Base-by-base conservation (phyloP, 805 yeast genomes). In the Ascoidea asiatica region DNA sequence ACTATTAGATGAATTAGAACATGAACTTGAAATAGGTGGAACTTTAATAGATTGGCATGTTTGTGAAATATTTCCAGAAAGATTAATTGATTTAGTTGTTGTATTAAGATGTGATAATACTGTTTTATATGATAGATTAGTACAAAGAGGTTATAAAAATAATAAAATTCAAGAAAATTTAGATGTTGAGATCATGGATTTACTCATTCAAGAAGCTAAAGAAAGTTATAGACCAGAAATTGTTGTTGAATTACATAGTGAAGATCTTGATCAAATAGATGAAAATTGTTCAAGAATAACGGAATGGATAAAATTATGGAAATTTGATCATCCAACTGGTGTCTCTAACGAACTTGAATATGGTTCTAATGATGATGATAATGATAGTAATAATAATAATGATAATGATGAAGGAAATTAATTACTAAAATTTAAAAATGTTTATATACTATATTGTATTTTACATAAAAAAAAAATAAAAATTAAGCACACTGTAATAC, bases 111-210 rank as follows among this genome's bases (percentile, higher is more conserved):
- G 95, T 40, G 82, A 84, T 55, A 87, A 84, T 55, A 64, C 78
- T 15, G 61, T 67, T 1, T 70, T 92, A 21, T 82, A 72, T 60
- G 95, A 87, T 43, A 71, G 99, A 54, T 67, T 92, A 52, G 66
- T 69, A 48, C 72, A 75, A 48, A 73, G 98, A 60, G 82, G 80
- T 5, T 92, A 92, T 58, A 77, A 81, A 44, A 81, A 85, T 48
- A 70, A 73, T 48, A 92, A 92, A 63, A 76, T 92, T 50, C 81
- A 80, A 46, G 99, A 92, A 56, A 92, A 92, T 58, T 64, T 92
- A 40, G 98, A 92, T 60, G 94, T 95, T 48, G 99, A 92, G 63
- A 92, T 92, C 51, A 92, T 92, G 97, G 90, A 89, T 52, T 85
- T 90, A 13, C 75, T 92, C 15, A 62, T 79, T 40, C 82, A 81